Percentiles rank a stretch among this genome's conserved stretches.
phyloP scores from a whole-genome alignment of 129 eudicot genomes.

The Helianthus annuus region DNA sequence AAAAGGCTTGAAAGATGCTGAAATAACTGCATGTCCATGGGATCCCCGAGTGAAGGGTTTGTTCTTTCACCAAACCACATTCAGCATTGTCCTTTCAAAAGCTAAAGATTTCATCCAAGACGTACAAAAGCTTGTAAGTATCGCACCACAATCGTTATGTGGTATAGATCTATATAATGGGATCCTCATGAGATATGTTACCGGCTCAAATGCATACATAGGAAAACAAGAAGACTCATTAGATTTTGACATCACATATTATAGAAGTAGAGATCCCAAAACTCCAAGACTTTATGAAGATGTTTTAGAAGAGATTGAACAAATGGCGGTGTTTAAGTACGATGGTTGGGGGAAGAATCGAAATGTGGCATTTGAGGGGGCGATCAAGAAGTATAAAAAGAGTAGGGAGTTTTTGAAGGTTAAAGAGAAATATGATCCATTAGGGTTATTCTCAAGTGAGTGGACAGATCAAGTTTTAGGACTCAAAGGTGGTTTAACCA shows the following conservation, averaged over 20 bases:
- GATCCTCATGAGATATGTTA: conserved; percentile 73
- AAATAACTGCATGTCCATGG: conserved; percentile 71
- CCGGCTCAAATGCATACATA: conserved; percentile 58
- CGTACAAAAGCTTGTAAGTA: conserved; percentile 52
- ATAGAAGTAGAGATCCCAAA: conserved; percentile 68
- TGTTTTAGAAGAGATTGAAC: conserved; percentile 79
- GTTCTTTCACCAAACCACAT: conserved; percentile 68
- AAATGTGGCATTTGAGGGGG: conserved; percentile 67
- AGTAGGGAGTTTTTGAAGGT: conserved; percentile 49
- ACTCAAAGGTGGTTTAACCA: conserved; percentile 43
- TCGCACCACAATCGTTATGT: conserved; percentile 60
- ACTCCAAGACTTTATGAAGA: conserved; percentile 64
- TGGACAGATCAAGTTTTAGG: conserved; percentile 91
- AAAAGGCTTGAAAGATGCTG: conserved; percentile 45
- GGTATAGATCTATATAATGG: conserved; percentile 67
- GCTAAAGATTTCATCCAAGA: conserved; percentile 62
- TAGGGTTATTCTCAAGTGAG: conserved; percentile 68
- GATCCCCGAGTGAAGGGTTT: conserved; percentile 66
- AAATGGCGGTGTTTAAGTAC: conserved; percentile 68
- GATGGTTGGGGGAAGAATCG: conserved; percentile 91
- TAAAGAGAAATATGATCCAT: conserved; percentile 62
- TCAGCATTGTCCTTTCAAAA: conserved; percentile 56
- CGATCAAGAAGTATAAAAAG: conserved; percentile 48
- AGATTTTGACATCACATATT: conserved; percentile 81
- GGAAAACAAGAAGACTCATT: conserved; percentile 72